Percentiles rank a stretch among this genome's conserved stretches.
Evolutionary conservation across 768 basidiomycete genomes (phyloP).

Genomic region (Pholiota conissans): DNA sequence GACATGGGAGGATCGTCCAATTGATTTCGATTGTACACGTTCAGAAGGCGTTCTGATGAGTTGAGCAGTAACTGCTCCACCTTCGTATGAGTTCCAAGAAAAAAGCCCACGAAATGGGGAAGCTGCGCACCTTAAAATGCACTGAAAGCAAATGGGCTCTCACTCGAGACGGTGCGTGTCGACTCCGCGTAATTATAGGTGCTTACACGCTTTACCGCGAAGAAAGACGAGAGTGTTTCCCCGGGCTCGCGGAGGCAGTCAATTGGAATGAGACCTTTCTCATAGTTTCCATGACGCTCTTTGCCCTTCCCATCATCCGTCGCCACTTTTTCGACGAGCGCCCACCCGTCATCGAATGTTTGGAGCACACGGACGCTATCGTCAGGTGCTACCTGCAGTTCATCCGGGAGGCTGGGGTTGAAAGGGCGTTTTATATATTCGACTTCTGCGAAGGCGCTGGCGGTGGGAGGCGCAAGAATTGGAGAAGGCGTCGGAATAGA

Average conservation of each 20-base stretch:
- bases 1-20: not conserved
- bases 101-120: not conserved
- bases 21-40: not conserved
- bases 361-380: constrained; percentile 54
- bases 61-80: not conserved
- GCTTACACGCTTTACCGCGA: constrained; percentile 48
- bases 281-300: constrained; percentile 9
- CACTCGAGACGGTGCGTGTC: not conserved
- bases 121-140: not conserved
- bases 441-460: constrained; percentile 33
- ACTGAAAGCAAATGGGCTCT: constrained; percentile 5
- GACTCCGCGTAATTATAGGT: constrained; percentile 23
- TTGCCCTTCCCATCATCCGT: constrained; percentile 33
- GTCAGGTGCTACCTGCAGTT: constrained; percentile 49
- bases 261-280: constrained; percentile 63
- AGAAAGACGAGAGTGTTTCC: constrained; percentile 48
- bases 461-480: too few species aligned
- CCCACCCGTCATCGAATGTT: constrained; percentile 74
- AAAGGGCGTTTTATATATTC: constrained; percentile 60
- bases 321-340: constrained; percentile 41
- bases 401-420: constrained; percentile 55
- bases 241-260: constrained; percentile 58
- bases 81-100: not conserved
- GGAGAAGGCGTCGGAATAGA: too few species aligned
- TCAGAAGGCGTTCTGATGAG: not conserved